Evolutionary conservation across 2,329 filamentous ascomycete species (phyloP).

Genomic region (Stenocarpella maydis): DNA sequence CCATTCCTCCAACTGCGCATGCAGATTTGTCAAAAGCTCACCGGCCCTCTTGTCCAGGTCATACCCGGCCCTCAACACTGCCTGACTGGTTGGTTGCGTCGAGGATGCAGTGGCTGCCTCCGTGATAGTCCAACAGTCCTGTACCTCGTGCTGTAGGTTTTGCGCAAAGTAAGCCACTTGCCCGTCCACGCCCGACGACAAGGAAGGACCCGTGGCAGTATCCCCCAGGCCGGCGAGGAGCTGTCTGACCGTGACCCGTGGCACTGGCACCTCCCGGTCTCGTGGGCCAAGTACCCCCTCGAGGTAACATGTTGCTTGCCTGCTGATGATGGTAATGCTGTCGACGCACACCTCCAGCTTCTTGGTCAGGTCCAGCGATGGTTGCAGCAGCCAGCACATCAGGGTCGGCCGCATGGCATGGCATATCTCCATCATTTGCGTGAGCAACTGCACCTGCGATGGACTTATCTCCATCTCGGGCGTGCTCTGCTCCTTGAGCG

Average conservation of each 20-base stretch:
- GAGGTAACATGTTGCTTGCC: slow-evolving; percentile 13
- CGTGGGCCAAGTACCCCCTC: background rate
- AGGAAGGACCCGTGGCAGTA: background rate
- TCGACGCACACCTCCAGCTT: slow-evolving; percentile 18
- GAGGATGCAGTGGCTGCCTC: slow-evolving; percentile 44
- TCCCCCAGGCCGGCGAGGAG: slow-evolving; percentile 20
- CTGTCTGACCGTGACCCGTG: background rate
- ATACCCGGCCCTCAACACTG: slow-evolving; percentile 46
- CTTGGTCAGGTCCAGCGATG: background rate
- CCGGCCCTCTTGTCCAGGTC: slow-evolving; percentile 32
- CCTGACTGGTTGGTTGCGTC: slow-evolving; percentile 45
- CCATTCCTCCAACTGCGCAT: slow-evolving; percentile 24
- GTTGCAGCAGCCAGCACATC: slow-evolving; percentile 29
- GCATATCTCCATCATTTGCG: slow-evolving; percentile 27
- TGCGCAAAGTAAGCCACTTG: slow-evolving; percentile 51
- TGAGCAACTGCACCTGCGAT: slow-evolving; percentile 41
- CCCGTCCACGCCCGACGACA: slow-evolving; percentile 36
- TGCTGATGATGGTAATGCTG: slow-evolving; percentile 10
- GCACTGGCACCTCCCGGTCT: slow-evolving; percentile 7
- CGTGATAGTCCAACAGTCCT: slow-evolving; percentile 52
- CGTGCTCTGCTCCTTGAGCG: slow-evolving; percentile 21
- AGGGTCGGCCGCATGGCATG: slow-evolving; percentile 28
- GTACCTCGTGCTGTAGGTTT: slow-evolving; percentile 55
- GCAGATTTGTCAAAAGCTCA: slow-evolving; percentile 16
- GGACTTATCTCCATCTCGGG: slow-evolving; percentile 27